Evolutionary conservation across 192 early-diverging fungal genomes (phyloP).

Genomic region (Backusella tarrabulga): DNA sequence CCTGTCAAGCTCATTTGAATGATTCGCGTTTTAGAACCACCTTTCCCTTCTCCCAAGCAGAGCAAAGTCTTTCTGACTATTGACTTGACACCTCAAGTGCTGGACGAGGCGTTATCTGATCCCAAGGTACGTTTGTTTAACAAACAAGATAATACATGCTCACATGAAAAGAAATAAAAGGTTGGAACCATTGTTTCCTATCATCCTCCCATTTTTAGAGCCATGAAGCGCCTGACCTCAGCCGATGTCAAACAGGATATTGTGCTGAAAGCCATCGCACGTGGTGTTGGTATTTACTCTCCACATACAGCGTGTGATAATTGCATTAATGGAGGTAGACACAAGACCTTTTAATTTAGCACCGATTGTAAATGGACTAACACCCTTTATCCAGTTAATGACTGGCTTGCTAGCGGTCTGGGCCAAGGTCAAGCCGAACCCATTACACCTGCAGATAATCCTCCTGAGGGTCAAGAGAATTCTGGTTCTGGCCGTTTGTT

Average conservation of each 20-base stretch:
- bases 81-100: constrained; percentile 78
- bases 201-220: constrained; percentile 89
- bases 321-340: constrained; percentile 65
- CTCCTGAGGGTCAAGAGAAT: constrained; percentile 56
- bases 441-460: constrained; percentile 43
- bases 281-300: constrained; percentile 83
- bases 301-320: constrained; percentile 92
- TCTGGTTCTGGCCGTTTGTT: constrained; percentile 64
- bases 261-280: constrained; percentile 78
- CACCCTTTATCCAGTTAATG: constrained; percentile 60
- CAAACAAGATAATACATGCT: neutral
- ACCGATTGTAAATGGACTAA: neutral
- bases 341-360: neutral
- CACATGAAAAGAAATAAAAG: constrained; percentile 6
- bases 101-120: constrained; percentile 76
- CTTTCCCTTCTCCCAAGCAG: constrained; percentile 68
- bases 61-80: constrained; percentile 87
- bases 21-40: constrained; percentile 59
- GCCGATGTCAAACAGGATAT: constrained; percentile 79
- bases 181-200: constrained; percentile 91
- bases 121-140: constrained; percentile 27
- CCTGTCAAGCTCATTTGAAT: neutral
- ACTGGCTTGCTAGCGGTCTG: constrained; percentile 83
- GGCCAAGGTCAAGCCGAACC: constrained; percentile 41
- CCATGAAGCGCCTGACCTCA: constrained; percentile 75